Percentiles rank a stretch among this genome's conserved stretches.
These are phyloP conservation scores for Cardamine chenopodiifolia DNA, from an alignment of 345 rosid genomes.

Conservation along the genomic window DNA sequence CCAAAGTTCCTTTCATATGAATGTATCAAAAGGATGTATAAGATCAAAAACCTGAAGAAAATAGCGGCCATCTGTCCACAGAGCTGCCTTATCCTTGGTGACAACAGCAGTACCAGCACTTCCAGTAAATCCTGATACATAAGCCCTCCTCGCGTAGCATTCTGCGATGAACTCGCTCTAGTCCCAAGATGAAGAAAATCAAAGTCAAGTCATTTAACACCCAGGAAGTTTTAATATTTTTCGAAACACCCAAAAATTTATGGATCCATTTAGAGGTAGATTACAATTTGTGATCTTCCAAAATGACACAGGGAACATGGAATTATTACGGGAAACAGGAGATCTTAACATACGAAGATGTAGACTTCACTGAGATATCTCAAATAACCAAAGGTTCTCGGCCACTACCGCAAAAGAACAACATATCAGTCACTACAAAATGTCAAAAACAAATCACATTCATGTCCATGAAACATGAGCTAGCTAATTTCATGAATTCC, in stretches of 20 bases:
- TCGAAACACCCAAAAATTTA: no score
- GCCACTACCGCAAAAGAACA: not conserved
- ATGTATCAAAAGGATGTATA: not conserved
- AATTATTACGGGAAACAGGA: not conserved
- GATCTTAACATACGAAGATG: not conserved
- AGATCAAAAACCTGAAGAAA: constrained; percentile 80
- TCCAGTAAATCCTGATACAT: constrained; percentile 86
- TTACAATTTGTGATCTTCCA: not conserved
- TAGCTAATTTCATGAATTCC: not conserved
- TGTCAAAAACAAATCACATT: not conserved
- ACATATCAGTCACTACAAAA: not conserved
- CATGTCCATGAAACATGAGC: not conserved
- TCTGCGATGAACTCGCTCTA: constrained; percentile 99
- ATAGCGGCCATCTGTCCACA: constrained; percentile 98
- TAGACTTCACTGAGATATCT: not conserved
- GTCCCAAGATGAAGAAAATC: constrained; percentile 22
- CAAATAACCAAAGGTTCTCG: not conserved
- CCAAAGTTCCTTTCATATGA: not conserved
- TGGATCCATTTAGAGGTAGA: not conserved
- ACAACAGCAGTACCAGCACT: constrained; percentile 93
- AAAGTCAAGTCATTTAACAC: constrained; percentile 9
- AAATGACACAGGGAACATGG: not conserved
- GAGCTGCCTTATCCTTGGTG: constrained; percentile 88
- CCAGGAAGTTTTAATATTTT: not conserved
- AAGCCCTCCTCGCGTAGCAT: constrained; percentile 81